phyloP scores from a whole-genome alignment of 1,284 basidiomycete genomes.

The Mixia osmundae region DNA sequence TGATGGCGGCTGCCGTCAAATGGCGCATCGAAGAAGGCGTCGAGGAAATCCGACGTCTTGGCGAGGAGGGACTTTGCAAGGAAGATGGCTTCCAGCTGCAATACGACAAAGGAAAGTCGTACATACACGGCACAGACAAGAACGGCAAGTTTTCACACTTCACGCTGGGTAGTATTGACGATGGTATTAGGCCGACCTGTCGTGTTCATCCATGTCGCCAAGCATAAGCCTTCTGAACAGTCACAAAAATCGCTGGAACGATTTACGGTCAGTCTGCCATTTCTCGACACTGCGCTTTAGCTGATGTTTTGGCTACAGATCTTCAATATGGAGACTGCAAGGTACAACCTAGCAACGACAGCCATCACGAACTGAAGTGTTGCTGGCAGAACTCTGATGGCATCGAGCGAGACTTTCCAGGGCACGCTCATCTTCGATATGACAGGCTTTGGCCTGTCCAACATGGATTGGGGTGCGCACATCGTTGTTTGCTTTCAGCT shows the following conservation, averaged over 20 bases:
- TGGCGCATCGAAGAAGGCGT: conserved; percentile 18
- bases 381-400: too few relatives aligned
- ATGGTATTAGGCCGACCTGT: conserved; percentile 21
- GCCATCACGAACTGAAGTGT: too few relatives aligned
- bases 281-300: too few relatives aligned
- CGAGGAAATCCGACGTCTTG: conserved; percentile 20
- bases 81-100: conserved; percentile 23
- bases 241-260: too few relatives aligned
- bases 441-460: conserved; percentile 13
- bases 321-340: too few relatives aligned
- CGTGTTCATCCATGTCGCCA: conserved; percentile 14
- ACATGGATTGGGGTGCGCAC: conserved; percentile 7
- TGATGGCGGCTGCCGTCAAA: conserved; percentile 19
- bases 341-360: too few relatives aligned
- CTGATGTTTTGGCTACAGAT: too few relatives aligned
- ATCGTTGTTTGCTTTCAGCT: too few relatives aligned
- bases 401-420: too few relatives aligned
- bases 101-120: conserved; percentile 21
- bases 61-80: conserved; percentile 20
- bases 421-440: conserved; percentile 24
- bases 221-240: conserved; percentile 14
- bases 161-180: too few relatives aligned
- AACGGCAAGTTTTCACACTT: too few relatives aligned
- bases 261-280: too few relatives aligned
- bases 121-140: conserved; percentile 20